Evolutionary conservation across 371 early-diverging fungal genomes (phyloP).

Genomic region (Phascolomyces articulosus): DNA sequence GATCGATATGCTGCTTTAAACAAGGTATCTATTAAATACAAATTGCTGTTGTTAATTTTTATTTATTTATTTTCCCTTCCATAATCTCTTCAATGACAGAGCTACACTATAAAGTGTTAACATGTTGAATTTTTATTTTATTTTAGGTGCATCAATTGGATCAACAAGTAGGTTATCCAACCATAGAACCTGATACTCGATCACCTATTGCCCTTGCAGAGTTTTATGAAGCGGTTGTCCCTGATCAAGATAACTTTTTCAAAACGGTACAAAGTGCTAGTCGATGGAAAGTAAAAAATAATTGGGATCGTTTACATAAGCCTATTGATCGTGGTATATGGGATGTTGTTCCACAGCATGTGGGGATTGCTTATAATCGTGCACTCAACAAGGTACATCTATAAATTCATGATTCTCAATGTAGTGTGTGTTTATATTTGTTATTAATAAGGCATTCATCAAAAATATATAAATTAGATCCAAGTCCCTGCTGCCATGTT

Average conservation of each 20-base stretch:
- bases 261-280: constrained; percentile 41
- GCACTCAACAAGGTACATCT: constrained; percentile 23
- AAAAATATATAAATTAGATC: constrained; percentile 22
- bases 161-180: constrained; percentile 42
- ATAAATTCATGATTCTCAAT: too few relatives aligned
- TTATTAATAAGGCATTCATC: too few relatives aligned
- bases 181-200: constrained; percentile 35
- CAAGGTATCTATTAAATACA: too few relatives aligned
- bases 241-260: constrained; percentile 46
- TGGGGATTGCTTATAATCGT: constrained; percentile 40
- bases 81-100: too few relatives aligned
- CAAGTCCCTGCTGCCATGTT: constrained; percentile 59
- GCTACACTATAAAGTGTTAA: too few relatives aligned
- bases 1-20: background rate
- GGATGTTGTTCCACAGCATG: constrained; percentile 57
- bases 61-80: too few relatives aligned
- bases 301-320: constrained; percentile 17
- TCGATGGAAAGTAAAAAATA: constrained; percentile 27
- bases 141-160: constrained; percentile 25
- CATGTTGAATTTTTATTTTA: too few relatives aligned
- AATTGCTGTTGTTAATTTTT: too few relatives aligned
- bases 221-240: constrained; percentile 40
- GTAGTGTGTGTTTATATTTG: too few relatives aligned
- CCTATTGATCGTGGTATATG: constrained; percentile 47
- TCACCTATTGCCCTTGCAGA: constrained; percentile 45